Conservation (phyloP, 495 filamentous ascomycete species). For the Aspergillus funiculosus region DNA sequence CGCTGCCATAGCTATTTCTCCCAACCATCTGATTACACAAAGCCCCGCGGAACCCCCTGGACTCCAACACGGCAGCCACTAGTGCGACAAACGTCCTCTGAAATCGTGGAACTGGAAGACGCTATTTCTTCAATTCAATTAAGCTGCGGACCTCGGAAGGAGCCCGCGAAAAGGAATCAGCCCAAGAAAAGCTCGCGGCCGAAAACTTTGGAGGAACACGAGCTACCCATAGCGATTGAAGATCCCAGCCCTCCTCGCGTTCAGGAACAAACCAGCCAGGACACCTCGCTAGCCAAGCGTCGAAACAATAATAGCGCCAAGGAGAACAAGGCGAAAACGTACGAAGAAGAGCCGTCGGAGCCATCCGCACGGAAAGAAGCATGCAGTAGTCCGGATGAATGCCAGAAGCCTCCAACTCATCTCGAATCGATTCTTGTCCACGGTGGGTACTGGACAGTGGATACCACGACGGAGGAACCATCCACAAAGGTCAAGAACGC, state of each 20-base stretch:
- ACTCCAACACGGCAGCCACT: background rate
- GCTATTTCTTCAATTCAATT: conserved; percentile 16
- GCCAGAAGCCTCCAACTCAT: conserved; percentile 10
- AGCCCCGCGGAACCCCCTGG: too few species aligned
- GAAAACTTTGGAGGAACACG: too few species aligned
- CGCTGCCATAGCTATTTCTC: conserved; percentile 3
- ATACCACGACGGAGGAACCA: too few species aligned
- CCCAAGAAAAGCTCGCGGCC: background rate
- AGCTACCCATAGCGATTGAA: too few species aligned
- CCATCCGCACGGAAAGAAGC: background rate
- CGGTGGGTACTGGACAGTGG: conserved; percentile 35
- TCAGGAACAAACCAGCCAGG: too few species aligned
- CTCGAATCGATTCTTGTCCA: conserved; percentile 27
- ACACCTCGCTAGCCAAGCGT: too few species aligned
- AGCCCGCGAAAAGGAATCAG: conserved; percentile 3
- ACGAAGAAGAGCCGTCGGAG: too few species aligned
- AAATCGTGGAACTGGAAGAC: conserved; percentile 19
- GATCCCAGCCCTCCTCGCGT: too few species aligned
- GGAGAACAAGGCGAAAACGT: too few species aligned
- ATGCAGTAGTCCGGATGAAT: background rate
- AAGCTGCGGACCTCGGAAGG: background rate
- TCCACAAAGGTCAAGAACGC: background rate
- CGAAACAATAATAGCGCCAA: too few species aligned
- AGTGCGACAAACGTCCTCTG: background rate
- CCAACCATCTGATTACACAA: conserved; percentile 4